Evolutionary conservation across 208 protist species (phyloP), one percentile per base, ranked within the genome.

Genomic region (Trypanosoma vivax): DNA sequence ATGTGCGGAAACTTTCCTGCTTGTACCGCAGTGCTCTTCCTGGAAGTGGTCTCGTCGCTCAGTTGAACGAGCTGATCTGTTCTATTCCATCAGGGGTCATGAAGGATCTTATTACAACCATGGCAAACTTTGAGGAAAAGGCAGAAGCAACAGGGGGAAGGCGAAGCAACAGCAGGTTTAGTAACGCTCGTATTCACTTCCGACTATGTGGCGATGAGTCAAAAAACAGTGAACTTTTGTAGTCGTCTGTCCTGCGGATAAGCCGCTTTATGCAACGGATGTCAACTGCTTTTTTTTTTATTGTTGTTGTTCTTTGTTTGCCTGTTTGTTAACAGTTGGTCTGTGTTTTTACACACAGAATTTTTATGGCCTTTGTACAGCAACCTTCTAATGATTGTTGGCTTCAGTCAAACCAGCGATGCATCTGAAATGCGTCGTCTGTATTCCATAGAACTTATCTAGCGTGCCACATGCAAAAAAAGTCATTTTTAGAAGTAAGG

Each of bases 181-280:
- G 34, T 50, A 56, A 27, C 57, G 29, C 48, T 6, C 66, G 70
- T 38, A 56, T 90, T 41, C 83, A 84, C 50, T 90, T 90, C 56
- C 74, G 83, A 27, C 50, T 90, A n/a, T 83, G 67, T 0, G 83
- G 83, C 24, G 62, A 69, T 31, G 73, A 85, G 49, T 75, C 55
- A 54, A 40, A 39, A 18, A 6, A 28, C 19, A 54, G 43, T 14
- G 40, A 46, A 23, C 2, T 25, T 10, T 3, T 23, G n/a, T 41
- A 49, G 13, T 48, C 18, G 0, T 45, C 46, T 14, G n/a, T n/a
- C n/a, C n/a, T n/a, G n/a, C n/a, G n/a, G n/a, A n/a, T n/a, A n/a
- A n/a, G n/a, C n/a, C n/a, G 39, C 34, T 34, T 43, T 62, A 28
- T 51, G 52, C 7, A 19, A 29, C 7, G 29, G 42, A 27, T 27